Percentiles rank a stretch among this genome's conserved stretches.
phyloP scores from a whole-genome alignment of 805 yeast species.

The Kuraishia borneana region DNA sequence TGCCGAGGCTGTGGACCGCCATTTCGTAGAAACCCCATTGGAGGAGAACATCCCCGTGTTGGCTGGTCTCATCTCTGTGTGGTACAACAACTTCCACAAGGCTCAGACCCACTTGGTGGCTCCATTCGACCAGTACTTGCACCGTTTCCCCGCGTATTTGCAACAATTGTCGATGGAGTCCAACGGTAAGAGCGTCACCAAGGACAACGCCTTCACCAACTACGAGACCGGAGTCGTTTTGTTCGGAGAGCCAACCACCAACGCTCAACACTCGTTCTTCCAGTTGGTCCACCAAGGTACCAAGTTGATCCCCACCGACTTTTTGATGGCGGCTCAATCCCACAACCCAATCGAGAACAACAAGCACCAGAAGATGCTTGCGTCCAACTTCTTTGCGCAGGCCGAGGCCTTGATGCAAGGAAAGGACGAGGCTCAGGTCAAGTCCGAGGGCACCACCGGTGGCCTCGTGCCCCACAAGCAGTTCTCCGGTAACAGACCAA shows the following conservation, averaged over 20 bases:
- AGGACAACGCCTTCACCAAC: conserved; percentile 82
- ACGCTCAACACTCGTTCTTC: conserved; percentile 99
- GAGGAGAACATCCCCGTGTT: conserved; percentile 86
- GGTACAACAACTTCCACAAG: conserved; percentile 98
- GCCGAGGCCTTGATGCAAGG: conserved; percentile 97
- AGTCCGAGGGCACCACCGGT: conserved; percentile 82
- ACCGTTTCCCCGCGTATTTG: conserved; percentile 98
- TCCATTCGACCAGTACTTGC: conserved; percentile 97
- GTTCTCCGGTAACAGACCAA: conserved; percentile 98
- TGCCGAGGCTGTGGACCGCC: conserved; percentile 95
- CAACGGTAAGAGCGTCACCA: conserved; percentile 94
- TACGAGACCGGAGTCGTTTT: conserved; percentile 94
- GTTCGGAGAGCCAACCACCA: conserved; percentile 98
- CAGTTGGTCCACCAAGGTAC: conserved; percentile 99
- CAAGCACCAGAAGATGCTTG: conserved; percentile 95
- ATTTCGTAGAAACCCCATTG: conserved; percentile 74
- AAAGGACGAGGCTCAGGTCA: conserved; percentile 73
- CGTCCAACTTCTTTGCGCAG: conserved; percentile 98
- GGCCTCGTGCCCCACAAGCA: conserved; percentile 89
- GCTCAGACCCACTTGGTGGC: conserved; percentile 98
- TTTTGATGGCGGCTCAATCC: conserved; percentile 92
- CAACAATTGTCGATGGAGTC: conserved; percentile 99
- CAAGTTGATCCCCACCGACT: conserved; percentile 93
- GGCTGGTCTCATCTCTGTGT: conserved; percentile 89
- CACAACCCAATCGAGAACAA: conserved; percentile 94